phyloP scores from a whole-genome alignment of 164 flowering plant species.

The Liriodendron chinense region DNA sequence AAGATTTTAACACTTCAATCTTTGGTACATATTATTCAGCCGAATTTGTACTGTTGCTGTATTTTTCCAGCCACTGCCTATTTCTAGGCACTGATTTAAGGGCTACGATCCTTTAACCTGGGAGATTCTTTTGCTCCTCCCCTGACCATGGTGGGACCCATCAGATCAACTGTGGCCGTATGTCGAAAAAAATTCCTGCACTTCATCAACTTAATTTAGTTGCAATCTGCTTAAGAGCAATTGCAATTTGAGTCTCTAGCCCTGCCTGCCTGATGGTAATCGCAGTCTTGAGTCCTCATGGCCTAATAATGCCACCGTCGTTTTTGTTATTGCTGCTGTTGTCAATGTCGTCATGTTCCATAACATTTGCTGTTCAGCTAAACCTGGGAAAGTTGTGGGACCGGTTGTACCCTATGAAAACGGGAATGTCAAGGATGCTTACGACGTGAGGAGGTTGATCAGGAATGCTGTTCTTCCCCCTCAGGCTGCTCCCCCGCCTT shows the following conservation, averaged over 20 bases:
- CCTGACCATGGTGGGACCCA: no score
- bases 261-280: not conserved
- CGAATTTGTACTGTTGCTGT: no score
- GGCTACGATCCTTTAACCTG: no score
- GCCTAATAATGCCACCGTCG: no score
- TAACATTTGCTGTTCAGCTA: slow-evolving; percentile 34
- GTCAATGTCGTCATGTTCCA: not conserved
- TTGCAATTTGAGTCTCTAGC: no score
- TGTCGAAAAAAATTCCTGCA: not conserved
- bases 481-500: slow-evolving; percentile 39
- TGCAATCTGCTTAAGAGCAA: no score
- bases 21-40: no score
- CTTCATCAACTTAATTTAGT: not conserved
- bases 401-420: slow-evolving; percentile 55
- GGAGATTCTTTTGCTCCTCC: no score
- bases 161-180: not conserved
- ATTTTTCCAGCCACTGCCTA: no score
- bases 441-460: slow-evolving; percentile 45
- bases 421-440: slow-evolving; percentile 41
- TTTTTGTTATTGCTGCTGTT: not conserved
- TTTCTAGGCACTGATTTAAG: no score
- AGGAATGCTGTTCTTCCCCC: slow-evolving; percentile 45
- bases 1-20: no score
- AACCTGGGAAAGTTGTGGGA: slow-evolving; percentile 65
- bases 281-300: no score